A percentile compares a stretch with the other conserved stretches of the same genome.
Evolutionary conservation across 345 rosid species (phyloP).

Genomic region (Camelina laxa): DNA sequence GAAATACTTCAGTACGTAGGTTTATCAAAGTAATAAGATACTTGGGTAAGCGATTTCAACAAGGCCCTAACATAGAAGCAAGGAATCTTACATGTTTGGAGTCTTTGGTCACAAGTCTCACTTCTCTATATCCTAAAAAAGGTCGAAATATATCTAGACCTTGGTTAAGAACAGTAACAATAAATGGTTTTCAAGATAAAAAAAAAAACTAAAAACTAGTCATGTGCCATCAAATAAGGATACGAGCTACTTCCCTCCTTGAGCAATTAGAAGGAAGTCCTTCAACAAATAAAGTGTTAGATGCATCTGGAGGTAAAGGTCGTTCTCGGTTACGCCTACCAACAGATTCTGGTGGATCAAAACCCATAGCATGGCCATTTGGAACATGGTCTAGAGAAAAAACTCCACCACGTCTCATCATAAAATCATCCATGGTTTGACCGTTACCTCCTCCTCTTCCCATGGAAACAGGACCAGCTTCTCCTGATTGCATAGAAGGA

Average conservation of each 20-base stretch:
- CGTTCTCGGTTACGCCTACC: conserved; percentile 61
- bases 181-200: neutral
- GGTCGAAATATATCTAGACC: conserved; percentile 85
- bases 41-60: neutral
- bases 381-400: conserved; percentile 50
- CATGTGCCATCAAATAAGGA: conserved; percentile 46
- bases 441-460: conserved; percentile 50
- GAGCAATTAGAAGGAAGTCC: conserved; percentile 85
- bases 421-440: conserved; percentile 51
- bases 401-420: conserved; percentile 52
- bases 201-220: neutral
- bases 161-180: conserved; percentile 47
- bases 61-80: neutral
- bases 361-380: conserved; percentile 60
- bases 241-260: conserved; percentile 91
- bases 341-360: conserved; percentile 49
- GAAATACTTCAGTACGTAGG: neutral
- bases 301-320: conserved; percentile 80
- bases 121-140: conserved; percentile 90
- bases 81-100: conserved; percentile 63
- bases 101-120: conserved; percentile 85
- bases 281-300: conserved; percentile 82
- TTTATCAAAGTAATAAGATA: neutral
- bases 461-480: conserved; percentile 52
- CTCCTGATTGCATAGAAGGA: conserved; percentile 63